Base-by-base conservation (phyloP, 179 eudicot species). In the Spinacia oleracea region DNA sequence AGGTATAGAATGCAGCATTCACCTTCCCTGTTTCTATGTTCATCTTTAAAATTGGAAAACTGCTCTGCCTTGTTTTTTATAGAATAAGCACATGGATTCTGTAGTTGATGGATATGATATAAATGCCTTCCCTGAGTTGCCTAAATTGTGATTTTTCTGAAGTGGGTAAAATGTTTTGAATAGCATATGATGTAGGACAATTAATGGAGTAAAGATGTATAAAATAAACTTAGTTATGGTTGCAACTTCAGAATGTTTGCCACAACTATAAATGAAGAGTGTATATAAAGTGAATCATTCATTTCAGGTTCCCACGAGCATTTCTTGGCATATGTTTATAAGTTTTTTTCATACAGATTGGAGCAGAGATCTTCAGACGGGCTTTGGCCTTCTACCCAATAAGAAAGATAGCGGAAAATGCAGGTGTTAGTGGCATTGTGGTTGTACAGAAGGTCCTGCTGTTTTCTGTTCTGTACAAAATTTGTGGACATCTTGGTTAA, bases 341-440 rank as follows among this genome's bases (percentile, higher is more conserved):
- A 31, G 9, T 23, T 66, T 32, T n/a, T n/a, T 45, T 51, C 56
- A 79, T 81, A 21, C 91, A 96, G 99, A 89, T 96, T 78, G 99
- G 99, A 80, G 99, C 99, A 0, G 99, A 96, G 81, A 96, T 96
- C 63, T 96, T 96, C 35, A 91, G 91, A 81, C 85, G 89, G 78
- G 98, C 99, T 35, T 80, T 93, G 87, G 82, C 97, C 67, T n/a
- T n/a, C n/a, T 96, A 96, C 79, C 99, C 99, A 20, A 72, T 96
- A 80, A 90, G 89, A 81, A 86, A 93, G 74, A 93, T 95, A 66
- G 98, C 98, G 71, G 95, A 95, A 85, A 95, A 96, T 85, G 99
- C 97, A 32, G 99, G 98, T 72, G 92, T 92, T 60, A 93, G 87
- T 70, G 98, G 98, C 85, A 92, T 92, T 78, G 93, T 96, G 78